Percentiles rank a stretch among this genome's conserved stretches.
phyloP scores from a whole-genome alignment of 257 asterid species.

The Haberlea rhodopensis region DNA sequence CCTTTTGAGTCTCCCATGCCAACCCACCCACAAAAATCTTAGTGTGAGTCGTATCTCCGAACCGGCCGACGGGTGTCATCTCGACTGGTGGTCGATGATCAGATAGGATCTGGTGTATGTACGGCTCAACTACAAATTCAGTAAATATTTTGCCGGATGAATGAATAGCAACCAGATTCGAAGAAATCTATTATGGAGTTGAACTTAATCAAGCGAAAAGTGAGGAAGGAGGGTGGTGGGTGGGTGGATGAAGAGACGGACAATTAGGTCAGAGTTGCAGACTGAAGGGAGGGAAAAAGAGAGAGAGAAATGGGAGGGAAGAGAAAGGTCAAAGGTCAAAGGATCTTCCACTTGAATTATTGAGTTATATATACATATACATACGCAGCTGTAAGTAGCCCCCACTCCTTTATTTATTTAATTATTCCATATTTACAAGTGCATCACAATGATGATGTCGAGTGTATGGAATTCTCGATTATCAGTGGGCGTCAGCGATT shows the following conservation, averaged over 20 bases:
- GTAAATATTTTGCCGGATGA: not conserved
- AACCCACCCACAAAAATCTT: conserved; percentile 94
- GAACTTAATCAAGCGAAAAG: not conserved
- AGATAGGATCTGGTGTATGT: not conserved
- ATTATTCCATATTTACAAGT: not conserved
- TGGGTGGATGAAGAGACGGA: conserved; percentile 26
- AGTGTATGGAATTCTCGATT: not conserved
- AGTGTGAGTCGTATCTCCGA: conserved; percentile 91
- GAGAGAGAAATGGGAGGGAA: conserved; percentile 19
- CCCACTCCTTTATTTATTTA: not conserved
- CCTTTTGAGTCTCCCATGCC: conserved; percentile 99
- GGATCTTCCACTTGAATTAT: not conserved
- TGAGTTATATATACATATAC: not conserved
- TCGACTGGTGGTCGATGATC: not conserved
- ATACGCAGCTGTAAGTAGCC: too few species aligned
- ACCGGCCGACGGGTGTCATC: conserved; percentile 71
- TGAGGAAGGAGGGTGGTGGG: conserved; percentile 2
- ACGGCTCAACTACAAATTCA: not conserved
- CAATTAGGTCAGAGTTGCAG: conserved; percentile 60
- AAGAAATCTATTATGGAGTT: too few species aligned
- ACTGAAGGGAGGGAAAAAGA: conserved; percentile 16
- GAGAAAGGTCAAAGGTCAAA: conserved; percentile 6
- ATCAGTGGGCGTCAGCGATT: too few species aligned
- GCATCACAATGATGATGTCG: not conserved
- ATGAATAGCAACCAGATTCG: conserved; percentile 4